Base-by-base conservation (phyloP, 768 basidiomycete species). In the Lentinula raphanica region DNA sequence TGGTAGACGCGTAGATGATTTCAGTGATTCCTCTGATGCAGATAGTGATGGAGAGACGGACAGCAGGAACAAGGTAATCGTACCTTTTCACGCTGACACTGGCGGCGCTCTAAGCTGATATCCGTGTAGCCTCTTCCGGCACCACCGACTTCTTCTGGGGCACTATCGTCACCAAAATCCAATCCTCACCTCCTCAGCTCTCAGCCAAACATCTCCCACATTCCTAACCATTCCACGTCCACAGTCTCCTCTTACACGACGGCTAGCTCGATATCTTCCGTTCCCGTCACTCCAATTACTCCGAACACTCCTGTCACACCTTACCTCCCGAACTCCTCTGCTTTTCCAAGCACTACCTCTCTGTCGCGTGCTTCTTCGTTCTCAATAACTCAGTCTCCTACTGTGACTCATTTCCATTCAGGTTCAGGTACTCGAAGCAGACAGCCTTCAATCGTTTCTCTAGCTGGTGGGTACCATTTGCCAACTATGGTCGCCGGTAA, bases 391-490 rank as follows among this genome's bases (percentile, higher is more conserved):
- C 19, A 36, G 25, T 48, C 46, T 8, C 29, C 46, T 15, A 48
- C 29, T 29, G 46, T 27, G 29, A 15, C 46, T 6, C 31, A 50
- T 21, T 50, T 11, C 21, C 29, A 29, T 35, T 27, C 46, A 28
- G 46, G 46, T 28, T 28, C 29, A 21, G 49, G 31, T 21, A 36
- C n/a, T 9, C 51, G 51, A 44, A 56, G 54, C 36, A 32, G 54
- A 21, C 54, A 56, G 19, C 54, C 54, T 31, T 56, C 54, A 31
- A 35, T 56, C n/a, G 42, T 56, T 4, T 56, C 54, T 29, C 15
- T 56, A 7, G 54, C 44, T 19, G 54, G 53, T 28, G 54, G 54
- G 28, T 56, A 56, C 54, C 54, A 56, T 45, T 28, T 56, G 21
- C 54, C 54, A 6, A 56, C 54, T 17, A 29, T 27, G 54, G 44